These are phyloP conservation scores for Trametes villosa DNA, from an alignment of 768 basidiomycete genomes.

Conservation along the genomic window DNA sequence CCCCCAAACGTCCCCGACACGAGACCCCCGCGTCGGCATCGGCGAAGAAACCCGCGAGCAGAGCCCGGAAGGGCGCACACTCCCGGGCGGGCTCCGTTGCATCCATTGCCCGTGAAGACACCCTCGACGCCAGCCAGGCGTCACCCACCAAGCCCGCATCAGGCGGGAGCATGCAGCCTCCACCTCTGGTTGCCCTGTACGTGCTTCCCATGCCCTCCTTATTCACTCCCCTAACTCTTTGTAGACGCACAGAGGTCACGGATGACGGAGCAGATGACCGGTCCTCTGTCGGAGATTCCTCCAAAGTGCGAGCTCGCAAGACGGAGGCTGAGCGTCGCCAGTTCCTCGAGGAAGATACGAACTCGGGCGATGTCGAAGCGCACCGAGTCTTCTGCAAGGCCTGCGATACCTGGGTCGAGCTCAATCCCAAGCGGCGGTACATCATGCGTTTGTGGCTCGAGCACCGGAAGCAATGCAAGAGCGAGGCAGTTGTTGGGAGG, in stretches of 20 bases:
- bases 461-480: conserved; percentile 59
- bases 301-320: conserved; percentile 45
- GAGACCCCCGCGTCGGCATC: conserved; percentile 7
- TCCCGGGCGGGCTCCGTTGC: conserved; percentile 28
- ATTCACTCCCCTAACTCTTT: neutral
- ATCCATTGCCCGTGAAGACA: conserved; percentile 20
- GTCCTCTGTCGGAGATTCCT: conserved; percentile 59
- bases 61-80: conserved; percentile 15
- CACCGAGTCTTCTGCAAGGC: conserved; percentile 61
- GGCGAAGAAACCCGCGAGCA: conserved; percentile 32
- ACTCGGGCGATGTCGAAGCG: conserved; percentile 59
- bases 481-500: conserved; percentile 11
- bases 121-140: conserved; percentile 5
- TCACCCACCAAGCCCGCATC: conserved; percentile 21
- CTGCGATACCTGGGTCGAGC: conserved; percentile 59
- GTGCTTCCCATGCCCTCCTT: neutral
- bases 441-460: conserved; percentile 63
- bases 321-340: conserved; percentile 65
- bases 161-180: conserved; percentile 16
- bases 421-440: conserved; percentile 60
- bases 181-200: conserved; percentile 11
- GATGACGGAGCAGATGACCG: conserved; percentile 49
- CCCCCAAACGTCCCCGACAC: conserved; percentile 23
- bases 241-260: conserved; percentile 23
- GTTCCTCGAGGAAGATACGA: conserved; percentile 65